A percentile compares a stretch with the other conserved stretches of the same genome.
Conservation (phyloP, 805 yeast species). For the Wickerhamomyces bovis region DNA sequence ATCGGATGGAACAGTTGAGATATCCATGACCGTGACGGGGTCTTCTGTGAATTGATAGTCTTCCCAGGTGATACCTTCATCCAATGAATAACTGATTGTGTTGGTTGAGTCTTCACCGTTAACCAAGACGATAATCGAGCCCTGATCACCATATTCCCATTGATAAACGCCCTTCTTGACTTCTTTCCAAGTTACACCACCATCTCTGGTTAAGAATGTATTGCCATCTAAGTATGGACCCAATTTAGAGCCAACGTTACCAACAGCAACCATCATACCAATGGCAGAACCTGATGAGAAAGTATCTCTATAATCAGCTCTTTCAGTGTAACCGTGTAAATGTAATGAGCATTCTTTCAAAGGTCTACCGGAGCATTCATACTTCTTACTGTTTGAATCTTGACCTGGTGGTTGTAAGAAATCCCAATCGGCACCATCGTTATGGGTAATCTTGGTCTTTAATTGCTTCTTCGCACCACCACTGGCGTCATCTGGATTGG, state of each 20-base stretch:
- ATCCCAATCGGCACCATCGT: slow-evolving; percentile 89
- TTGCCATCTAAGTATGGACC: slow-evolving; percentile 44
- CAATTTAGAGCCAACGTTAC: slow-evolving; percentile 74
- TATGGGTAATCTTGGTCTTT: slow-evolving; percentile 71
- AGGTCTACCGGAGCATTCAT: slow-evolving; percentile 44
- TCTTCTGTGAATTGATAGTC: slow-evolving; percentile 57
- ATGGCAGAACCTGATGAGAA: slow-evolving; percentile 84
- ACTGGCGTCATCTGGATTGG: slow-evolving; percentile 42
- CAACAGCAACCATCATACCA: slow-evolving; percentile 88
- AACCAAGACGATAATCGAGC: slow-evolving; percentile 75
- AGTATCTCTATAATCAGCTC: slow-evolving; percentile 77
- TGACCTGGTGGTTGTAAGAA: slow-evolving; percentile 60
- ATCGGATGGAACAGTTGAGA: slow-evolving; percentile 89
- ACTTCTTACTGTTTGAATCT: slow-evolving; percentile 55
- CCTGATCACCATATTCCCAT: slow-evolving; percentile 98
- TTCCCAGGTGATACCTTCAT: slow-evolving; percentile 76
- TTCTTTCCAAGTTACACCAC: slow-evolving; percentile 85
- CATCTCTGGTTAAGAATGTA: slow-evolving; percentile 82
- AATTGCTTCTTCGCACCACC: slow-evolving; percentile 48
- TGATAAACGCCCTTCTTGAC: slow-evolving; percentile 64
- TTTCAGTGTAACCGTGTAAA: slow-evolving; percentile 86
- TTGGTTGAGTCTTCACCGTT: slow-evolving; percentile 54
- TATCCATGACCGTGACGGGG: slow-evolving; percentile 53
- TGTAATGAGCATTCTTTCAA: slow-evolving; percentile 69
- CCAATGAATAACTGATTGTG: slow-evolving; percentile 56